Base-by-base conservation (phyloP, 2,329 filamentous ascomycete genomes). In the Leptosphaerulina australis region DNA sequence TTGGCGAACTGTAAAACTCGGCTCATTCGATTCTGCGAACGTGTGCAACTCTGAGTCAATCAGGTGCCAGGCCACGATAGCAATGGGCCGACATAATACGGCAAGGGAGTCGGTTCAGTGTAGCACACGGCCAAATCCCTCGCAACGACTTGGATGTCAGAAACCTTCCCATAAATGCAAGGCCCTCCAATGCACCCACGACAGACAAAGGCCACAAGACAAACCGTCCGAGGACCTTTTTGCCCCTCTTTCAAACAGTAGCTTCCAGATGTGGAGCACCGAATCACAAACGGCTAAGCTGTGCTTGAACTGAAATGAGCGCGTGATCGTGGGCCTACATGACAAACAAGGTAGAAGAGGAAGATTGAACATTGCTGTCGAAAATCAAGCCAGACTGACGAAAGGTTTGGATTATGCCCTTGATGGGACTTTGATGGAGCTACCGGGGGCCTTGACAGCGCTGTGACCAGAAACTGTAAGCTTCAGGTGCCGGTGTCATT, bases 221-320 rank as follows among this genome's bases (percentile, higher is more conserved):
- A 25, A 14, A 6, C 14, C 40, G 5, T 44, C 43, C 14, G 58
- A 62, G 30, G 64, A 68, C 25, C 22, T 69, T 5, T 34, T 69
- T 10, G 58, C 43, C 9, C 50, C 55, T 4, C 26, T 48, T 29
- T 31, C 36, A 14, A 24, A 8, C 4, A 26, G 2, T 3, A 12
- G 9, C 2, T n/a, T 7, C 7, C 6, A 2, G 4, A 7, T 6
- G 15, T 1, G 25, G 4, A 6, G 18, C 9, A 10, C 37, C 22
- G 31, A 37, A n/a, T n/a, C n/a, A 31, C 20, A 6, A 41, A 37
- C 18, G 20, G 14, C 11, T 24, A 35, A 40, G 11, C 7, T 41
- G 2, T 18, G 40, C 2, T 14, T 48, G 9, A 20, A 17, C 2
- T 40, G 44, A 30, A 30, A 40, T 10, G 22, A 20, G 10, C 30